Percentiles rank a stretch among this genome's conserved stretches.
These are phyloP conservation scores for Talaromyces borbonicus DNA, from an alignment of 495 filamentous ascomycete species.

Conservation along the genomic window DNA sequence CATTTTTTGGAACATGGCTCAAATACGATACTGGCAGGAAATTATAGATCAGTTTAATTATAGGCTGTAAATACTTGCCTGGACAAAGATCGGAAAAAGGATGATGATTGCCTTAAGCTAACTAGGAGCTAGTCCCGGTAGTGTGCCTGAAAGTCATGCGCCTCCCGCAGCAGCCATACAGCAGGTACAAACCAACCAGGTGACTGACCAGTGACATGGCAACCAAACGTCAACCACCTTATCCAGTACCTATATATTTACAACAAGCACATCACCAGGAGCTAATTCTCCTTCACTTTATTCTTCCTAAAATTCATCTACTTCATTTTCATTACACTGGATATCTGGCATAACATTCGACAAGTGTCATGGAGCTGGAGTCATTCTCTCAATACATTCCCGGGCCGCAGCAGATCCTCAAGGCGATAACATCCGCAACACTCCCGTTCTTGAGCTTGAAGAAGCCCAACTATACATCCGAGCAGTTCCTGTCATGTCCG, in stretches of 20 bases:
- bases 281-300: too few species aligned
- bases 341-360: too few species aligned
- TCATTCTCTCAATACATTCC: constrained; percentile 20
- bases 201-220: not conserved
- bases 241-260: not conserved
- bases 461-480: constrained; percentile 7
- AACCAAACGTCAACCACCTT: not conserved
- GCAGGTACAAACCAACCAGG: not conserved
- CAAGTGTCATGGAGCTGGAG: constrained; percentile 10
- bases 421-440: constrained; percentile 22
- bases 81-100: too few species aligned
- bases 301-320: not conserved
- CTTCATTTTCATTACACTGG: not conserved
- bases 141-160: constrained; percentile 1
- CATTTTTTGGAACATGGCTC: too few species aligned
- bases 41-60: too few species aligned
- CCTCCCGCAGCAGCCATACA: not conserved
- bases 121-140: too few species aligned
- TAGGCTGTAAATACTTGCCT: too few species aligned
- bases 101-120: too few species aligned
- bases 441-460: constrained; percentile 19
- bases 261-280: too few species aligned
- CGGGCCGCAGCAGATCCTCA: constrained; percentile 33
- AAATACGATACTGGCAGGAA: too few species aligned
- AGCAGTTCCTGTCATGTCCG: constrained; percentile 28